Conservation (phyloP, 495 filamentous ascomycete genomes). For the Aspergillus baeticus region DNA sequence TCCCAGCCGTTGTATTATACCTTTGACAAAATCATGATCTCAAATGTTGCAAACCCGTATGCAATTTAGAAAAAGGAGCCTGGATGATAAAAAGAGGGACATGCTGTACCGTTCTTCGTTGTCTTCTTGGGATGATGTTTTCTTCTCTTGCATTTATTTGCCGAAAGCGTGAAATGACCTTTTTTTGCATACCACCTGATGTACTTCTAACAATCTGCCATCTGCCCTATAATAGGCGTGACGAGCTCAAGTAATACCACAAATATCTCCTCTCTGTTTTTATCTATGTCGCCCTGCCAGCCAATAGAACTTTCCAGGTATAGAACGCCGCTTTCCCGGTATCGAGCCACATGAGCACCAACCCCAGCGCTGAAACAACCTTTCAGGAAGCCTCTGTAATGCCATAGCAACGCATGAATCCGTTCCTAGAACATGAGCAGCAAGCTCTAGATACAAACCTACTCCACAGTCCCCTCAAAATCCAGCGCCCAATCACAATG, state of each 20-base stretch:
- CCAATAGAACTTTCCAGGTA: too few species aligned
- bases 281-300: too few species aligned
- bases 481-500: slow-evolving; percentile 28
- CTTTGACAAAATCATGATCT: slow-evolving; percentile 35
- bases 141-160: slow-evolving; percentile 36
- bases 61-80: slow-evolving; percentile 22
- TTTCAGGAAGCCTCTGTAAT: too few species aligned
- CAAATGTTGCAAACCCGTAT: slow-evolving; percentile 30
- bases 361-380: too few species aligned
- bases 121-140: slow-evolving; percentile 21
- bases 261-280: slow-evolving; percentile 37
- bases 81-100: slow-evolving; percentile 7
- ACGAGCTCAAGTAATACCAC: slow-evolving; percentile 33
- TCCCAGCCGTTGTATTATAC: slow-evolving; percentile 38
- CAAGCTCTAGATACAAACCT: neutral
- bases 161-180: slow-evolving; percentile 44
- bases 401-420: too few species aligned
- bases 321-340: too few species aligned
- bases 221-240: slow-evolving; percentile 13
- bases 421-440: neutral
- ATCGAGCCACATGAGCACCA: too few species aligned
- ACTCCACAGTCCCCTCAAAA: slow-evolving; percentile 10
- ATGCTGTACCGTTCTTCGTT: neutral
- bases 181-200: slow-evolving; percentile 43
- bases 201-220: slow-evolving; percentile 36